Evolutionary conservation across 1,139 yeast genomes (phyloP).

Genomic region (Eremothecium cymbalariae): DNA sequence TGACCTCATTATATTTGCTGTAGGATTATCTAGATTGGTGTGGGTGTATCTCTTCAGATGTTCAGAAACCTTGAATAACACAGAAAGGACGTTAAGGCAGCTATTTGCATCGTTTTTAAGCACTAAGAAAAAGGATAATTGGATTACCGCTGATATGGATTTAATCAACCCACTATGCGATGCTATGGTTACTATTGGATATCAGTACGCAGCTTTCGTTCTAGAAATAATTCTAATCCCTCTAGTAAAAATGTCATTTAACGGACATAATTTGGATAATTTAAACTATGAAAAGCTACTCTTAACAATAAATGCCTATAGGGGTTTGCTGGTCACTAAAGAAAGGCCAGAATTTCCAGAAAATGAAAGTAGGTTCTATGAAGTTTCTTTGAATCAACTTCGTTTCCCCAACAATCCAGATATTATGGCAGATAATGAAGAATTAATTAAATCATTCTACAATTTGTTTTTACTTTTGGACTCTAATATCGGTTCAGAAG

Average conservation of each 20-base stretch:
- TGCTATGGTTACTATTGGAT: constrained; percentile 67
- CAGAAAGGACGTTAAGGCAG: constrained; percentile 57
- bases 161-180: constrained; percentile 62
- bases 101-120: constrained; percentile 53
- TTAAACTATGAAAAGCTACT: constrained; percentile 63
- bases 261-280: constrained; percentile 51
- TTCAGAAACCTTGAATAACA: constrained; percentile 80
- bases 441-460: constrained; percentile 58
- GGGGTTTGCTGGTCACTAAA: constrained; percentile 58
- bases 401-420: constrained; percentile 28
- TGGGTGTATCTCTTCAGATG: constrained; percentile 90
- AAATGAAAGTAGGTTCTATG: constrained; percentile 41
- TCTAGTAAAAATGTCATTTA: constrained; percentile 46
- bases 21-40: constrained; percentile 60
- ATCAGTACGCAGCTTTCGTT: constrained; percentile 67
- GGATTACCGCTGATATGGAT: constrained; percentile 56
- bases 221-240: constrained; percentile 68
- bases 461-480: constrained; percentile 54
- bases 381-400: constrained; percentile 26
- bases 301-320: constrained; percentile 62
- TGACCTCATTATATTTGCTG: constrained; percentile 56
- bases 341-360: constrained; percentile 72
- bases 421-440: constrained; percentile 59
- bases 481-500: constrained; percentile 45
- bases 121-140: constrained; percentile 57